Conservation (phyloP, 805 yeast species). For the Lipomyces yamanashiensis region DNA sequence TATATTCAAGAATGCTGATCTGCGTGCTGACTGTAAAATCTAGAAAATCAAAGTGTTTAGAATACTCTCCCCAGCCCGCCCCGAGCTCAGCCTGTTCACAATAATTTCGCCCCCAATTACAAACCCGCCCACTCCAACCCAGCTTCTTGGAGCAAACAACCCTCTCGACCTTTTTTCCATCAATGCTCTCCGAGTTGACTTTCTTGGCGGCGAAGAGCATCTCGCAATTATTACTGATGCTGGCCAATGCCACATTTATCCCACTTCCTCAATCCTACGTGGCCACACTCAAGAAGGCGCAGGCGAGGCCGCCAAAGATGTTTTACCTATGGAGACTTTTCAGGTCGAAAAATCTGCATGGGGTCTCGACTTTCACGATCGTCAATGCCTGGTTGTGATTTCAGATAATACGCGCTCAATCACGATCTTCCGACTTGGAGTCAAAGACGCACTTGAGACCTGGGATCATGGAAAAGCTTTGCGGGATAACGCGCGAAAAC, state of each 20-base stretch:
- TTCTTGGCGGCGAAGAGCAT: slow-evolving; percentile 29
- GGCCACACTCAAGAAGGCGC: slow-evolving; percentile 10
- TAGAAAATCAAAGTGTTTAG: slow-evolving; percentile 25
- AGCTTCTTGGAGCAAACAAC: slow-evolving; percentile 31
- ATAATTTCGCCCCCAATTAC: slow-evolving; percentile 24
- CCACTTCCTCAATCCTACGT: slow-evolving; percentile 21
- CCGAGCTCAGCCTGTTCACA: slow-evolving; percentile 18
- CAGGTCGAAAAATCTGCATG: slow-evolving; percentile 33
- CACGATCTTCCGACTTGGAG: slow-evolving; percentile 28
- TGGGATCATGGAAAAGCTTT: slow-evolving; percentile 15
- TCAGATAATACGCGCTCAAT: slow-evolving; percentile 31
- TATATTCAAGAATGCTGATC: neutral
- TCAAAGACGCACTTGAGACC: slow-evolving; percentile 6
- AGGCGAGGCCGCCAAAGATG: slow-evolving; percentile 8
- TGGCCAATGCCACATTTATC: slow-evolving; percentile 25
- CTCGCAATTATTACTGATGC: slow-evolving; percentile 34
- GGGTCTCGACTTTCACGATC: slow-evolving; percentile 32
- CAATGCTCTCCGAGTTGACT: slow-evolving; percentile 25
- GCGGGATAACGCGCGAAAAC: neutral
- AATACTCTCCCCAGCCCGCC: slow-evolving; percentile 19
- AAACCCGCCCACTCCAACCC: slow-evolving; percentile 24
- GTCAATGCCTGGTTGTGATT: slow-evolving; percentile 21
- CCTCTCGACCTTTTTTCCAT: slow-evolving; percentile 29
- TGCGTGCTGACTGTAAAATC: neutral
- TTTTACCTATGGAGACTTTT: slow-evolving; percentile 20